Evolutionary conservation across 2,329 filamentous ascomycete genomes (phyloP).

Genomic region (Verticillium zaregamsianum): DNA sequence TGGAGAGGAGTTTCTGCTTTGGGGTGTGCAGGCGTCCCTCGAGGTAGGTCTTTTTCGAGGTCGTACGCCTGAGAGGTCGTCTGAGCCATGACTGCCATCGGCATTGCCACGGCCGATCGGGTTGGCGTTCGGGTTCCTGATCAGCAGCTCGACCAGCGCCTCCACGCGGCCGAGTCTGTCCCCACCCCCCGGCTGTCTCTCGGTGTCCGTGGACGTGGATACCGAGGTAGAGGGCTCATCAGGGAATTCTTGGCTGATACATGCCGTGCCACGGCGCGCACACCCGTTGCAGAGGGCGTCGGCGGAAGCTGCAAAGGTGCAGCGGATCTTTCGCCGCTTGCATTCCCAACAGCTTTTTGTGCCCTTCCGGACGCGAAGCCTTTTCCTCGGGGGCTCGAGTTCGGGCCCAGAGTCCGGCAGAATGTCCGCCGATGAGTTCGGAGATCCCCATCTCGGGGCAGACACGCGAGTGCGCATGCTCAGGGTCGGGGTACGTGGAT

Average conservation of each 20-base stretch:
- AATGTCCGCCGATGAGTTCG: not conserved
- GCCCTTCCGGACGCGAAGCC: conserved; percentile 46
- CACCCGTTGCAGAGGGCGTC: conserved; percentile 41
- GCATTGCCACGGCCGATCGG: not conserved
- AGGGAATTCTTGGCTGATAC: conserved; percentile 44
- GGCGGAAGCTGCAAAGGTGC: conserved; percentile 34
- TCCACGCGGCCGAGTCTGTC: conserved; percentile 43
- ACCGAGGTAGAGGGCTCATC: conserved; percentile 22
- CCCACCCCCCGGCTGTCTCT: conserved; percentile 23
- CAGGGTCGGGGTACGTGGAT: too few species aligned
- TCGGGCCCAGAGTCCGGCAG: too few species aligned
- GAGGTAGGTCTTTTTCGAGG: not conserved
- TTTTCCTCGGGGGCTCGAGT: conserved; percentile 15
- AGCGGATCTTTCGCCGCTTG: conserved; percentile 50
- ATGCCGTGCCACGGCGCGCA: conserved; percentile 34
- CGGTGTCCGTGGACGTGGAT: conserved; percentile 18
- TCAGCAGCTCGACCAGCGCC: conserved; percentile 31
- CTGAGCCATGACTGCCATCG: not conserved
- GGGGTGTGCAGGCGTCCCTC: not conserved
- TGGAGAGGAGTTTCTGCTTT: not conserved
- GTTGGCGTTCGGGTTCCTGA: conserved; percentile 22
- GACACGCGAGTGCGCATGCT: not conserved
- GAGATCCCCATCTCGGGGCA: not conserved
- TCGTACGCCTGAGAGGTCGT: not conserved
- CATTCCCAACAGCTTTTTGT: conserved; percentile 57